Conservation (phyloP, 1,139 yeast genomes). For the Candida albicans region DNA sequence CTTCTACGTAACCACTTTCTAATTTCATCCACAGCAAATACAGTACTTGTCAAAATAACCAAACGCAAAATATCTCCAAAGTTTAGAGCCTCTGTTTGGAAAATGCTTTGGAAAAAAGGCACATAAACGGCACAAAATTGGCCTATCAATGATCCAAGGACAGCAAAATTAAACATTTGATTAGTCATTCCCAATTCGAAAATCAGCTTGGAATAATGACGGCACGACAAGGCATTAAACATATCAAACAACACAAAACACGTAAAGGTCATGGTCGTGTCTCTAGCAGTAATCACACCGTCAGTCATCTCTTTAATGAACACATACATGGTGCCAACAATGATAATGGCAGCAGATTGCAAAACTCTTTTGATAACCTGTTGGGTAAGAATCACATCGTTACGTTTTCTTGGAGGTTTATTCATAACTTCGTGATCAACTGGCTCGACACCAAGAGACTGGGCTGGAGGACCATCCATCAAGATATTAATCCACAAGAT, state of each 20-base stretch:
- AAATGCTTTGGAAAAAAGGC: conserved; percentile 86
- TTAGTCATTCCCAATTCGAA: conserved; percentile 76
- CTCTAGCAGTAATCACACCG: conserved; percentile 81
- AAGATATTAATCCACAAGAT: conserved; percentile 94
- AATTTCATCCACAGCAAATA: conserved; percentile 80
- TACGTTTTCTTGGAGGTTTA: conserved; percentile 87
- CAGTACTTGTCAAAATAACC: conserved; percentile 67
- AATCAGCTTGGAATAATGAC: conserved; percentile 80
- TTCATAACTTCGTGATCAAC: conserved; percentile 94
- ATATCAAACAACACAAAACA: conserved; percentile 93
- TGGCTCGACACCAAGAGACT: conserved; percentile 94
- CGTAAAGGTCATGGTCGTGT: conserved; percentile 98
- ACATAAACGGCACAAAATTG: conserved; percentile 90
- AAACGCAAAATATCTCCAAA: conserved; percentile 67
- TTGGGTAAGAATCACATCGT: conserved; percentile 74
- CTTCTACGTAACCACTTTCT: conserved; percentile 45
- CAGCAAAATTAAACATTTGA: conserved; percentile 90
- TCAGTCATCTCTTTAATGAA: conserved; percentile 84
- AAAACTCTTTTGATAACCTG: conserved; percentile 69
- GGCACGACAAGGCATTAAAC: conserved; percentile 93
- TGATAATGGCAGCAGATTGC: conserved; percentile 71
- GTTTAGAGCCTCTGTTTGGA: conserved; percentile 88
- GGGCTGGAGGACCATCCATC: conserved; percentile 99
- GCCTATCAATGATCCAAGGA: conserved; percentile 85
- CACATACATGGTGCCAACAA: conserved; percentile 79